These are phyloP conservation scores for Moesziomyces sp. DNA, from an alignment of 1,284 basidiomycete species.

Conservation along the genomic window DNA sequence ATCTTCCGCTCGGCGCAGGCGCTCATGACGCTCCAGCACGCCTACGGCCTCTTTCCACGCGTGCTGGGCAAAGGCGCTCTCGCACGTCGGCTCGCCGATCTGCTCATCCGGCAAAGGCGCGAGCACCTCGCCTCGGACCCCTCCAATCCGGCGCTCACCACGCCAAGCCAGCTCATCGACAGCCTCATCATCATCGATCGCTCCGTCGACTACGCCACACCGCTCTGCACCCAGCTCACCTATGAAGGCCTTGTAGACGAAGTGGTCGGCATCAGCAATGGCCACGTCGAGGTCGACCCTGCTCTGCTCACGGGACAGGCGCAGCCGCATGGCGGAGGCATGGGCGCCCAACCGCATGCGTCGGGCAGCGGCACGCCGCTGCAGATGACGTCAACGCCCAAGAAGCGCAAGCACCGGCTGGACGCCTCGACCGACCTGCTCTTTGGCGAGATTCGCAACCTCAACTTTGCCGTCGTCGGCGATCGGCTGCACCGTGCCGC, in stretches of 20 bases:
- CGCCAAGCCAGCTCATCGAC: slow-evolving; percentile 74
- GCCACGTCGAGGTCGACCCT: slow-evolving; percentile 88
- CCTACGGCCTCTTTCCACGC: slow-evolving; percentile 89
- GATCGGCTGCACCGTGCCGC: slow-evolving; percentile 84
- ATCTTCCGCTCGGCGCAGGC: slow-evolving; percentile 90
- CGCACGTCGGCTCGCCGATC: slow-evolving; percentile 78
- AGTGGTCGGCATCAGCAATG: slow-evolving; percentile 86
- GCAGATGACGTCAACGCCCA: slow-evolving; percentile 42
- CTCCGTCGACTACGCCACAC: slow-evolving; percentile 93
- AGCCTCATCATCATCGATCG: slow-evolving; percentile 89
- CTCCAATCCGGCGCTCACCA: slow-evolving; percentile 57
- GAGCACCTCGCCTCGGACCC: slow-evolving; percentile 68
- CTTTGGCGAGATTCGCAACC: slow-evolving; percentile 83
- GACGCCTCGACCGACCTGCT: slow-evolving; percentile 82
- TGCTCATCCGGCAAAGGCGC: slow-evolving; percentile 76
- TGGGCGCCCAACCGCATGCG: slow-evolving; percentile 27
- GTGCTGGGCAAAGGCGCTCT: slow-evolving; percentile 93
- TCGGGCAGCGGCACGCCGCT: slow-evolving; percentile 50
- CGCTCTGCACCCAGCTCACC: slow-evolving; percentile 93
- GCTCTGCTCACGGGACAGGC: slow-evolving; percentile 73
- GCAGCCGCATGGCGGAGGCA: slow-evolving; percentile 10
- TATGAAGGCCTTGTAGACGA: slow-evolving; percentile 98
- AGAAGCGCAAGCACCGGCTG: slow-evolving; percentile 77
- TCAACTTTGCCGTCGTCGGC: slow-evolving; percentile 94
- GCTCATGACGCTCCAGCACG: slow-evolving; percentile 82